phyloP scores from a whole-genome alignment of 73 alveolate species.

The Symbiodinium pilosum region DNA sequence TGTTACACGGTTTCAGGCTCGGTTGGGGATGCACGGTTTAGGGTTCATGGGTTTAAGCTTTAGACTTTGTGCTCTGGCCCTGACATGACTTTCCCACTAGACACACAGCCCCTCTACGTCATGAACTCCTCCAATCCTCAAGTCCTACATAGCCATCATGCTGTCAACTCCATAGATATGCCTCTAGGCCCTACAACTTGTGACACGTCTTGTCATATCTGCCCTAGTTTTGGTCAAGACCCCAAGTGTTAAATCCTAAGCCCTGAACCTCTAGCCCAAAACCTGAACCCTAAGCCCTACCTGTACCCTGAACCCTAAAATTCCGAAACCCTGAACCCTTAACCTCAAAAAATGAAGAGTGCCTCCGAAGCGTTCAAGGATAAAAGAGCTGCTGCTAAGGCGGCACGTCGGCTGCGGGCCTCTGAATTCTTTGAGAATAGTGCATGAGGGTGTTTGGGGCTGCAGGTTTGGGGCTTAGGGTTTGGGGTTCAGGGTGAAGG shows the following conservation, averaged over 20 bases:
- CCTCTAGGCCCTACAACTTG: too few relatives aligned
- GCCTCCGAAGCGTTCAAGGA: background rate
- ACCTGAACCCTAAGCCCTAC: background rate
- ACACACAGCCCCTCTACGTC: too few relatives aligned
- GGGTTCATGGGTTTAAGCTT: too few relatives aligned
- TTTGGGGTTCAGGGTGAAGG: background rate
- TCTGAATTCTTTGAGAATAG: background rate
- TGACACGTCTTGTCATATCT: too few relatives aligned
- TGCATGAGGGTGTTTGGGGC: background rate
- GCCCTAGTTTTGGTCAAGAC: too few relatives aligned
- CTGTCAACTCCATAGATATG: too few relatives aligned
- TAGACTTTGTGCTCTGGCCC: too few relatives aligned
- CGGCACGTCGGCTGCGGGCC: conserved; percentile 76
- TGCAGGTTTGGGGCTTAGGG: background rate
- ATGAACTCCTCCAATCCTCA: too few relatives aligned
- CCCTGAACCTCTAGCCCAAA: background rate
- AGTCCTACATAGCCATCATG: too few relatives aligned
- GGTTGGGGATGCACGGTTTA: too few relatives aligned
- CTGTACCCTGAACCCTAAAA: background rate
- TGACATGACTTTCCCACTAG: too few relatives aligned
- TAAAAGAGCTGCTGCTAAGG: conserved; percentile 64
- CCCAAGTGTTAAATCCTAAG: background rate
- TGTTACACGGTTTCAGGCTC: too few relatives aligned
- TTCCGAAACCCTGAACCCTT: background rate
- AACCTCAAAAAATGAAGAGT: background rate